These are phyloP conservation scores for Backusella luteola DNA, from an alignment of 192 early-diverging fungal genomes.

Conservation along the genomic window DNA sequence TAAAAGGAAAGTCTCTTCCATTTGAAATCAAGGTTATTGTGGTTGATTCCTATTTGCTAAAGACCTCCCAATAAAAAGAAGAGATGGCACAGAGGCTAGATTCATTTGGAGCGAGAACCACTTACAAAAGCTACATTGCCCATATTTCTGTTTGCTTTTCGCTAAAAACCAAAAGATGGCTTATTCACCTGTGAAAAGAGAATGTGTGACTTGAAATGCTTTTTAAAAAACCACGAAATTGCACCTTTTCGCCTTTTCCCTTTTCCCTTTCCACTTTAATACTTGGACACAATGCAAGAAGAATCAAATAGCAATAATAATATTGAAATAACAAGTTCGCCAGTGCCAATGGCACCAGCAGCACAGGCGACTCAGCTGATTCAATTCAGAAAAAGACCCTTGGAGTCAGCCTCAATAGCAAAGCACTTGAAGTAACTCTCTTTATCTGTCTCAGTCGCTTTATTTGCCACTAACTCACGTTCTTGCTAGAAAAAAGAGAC, in stretches of 20 bases:
- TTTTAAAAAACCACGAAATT: background rate
- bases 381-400: constrained; percentile 25
- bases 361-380: background rate
- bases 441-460: background rate
- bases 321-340: background rate
- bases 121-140: too few relatives aligned
- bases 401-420: constrained; percentile 15
- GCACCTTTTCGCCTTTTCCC: background rate
- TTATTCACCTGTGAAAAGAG: background rate
- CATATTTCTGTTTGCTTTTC: too few relatives aligned
- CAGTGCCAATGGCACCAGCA: background rate
- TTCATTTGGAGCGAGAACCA: too few relatives aligned
- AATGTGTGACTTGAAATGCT: background rate
- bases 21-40: background rate
- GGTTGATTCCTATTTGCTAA: background rate
- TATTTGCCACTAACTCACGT: background rate
- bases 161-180: background rate
- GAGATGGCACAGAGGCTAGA: background rate
- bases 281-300: background rate
- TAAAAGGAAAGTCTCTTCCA: background rate
- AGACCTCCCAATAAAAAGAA: background rate
- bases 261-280: background rate
- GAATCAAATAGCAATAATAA: background rate
- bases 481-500: constrained; percentile 21
- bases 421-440: constrained; percentile 26